Conservation (phyloP, 192 early-diverging fungal species). For the Backusella tuberculispora region DNA sequence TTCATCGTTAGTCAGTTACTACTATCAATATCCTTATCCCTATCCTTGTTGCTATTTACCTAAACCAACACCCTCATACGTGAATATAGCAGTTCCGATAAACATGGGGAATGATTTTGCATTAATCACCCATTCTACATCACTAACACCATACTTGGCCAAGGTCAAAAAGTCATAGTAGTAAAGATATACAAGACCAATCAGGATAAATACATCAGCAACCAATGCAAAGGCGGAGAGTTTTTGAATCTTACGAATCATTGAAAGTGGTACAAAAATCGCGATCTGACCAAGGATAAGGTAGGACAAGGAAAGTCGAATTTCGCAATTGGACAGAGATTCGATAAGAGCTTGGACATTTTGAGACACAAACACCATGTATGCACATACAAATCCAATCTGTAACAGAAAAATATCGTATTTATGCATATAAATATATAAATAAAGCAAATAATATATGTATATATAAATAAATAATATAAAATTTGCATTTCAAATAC, state of each 20-base stretch:
- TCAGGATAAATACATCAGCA: constrained; percentile 88
- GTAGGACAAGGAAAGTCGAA: constrained; percentile 43
- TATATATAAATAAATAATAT: background rate
- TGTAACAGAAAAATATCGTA: constrained; percentile 32
- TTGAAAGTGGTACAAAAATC: constrained; percentile 81
- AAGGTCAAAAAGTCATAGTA: constrained; percentile 73
- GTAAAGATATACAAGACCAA: constrained; percentile 85
- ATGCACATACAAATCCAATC: constrained; percentile 90
- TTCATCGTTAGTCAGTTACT: background rate
- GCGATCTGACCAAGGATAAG: constrained; percentile 74
- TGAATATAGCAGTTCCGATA: constrained; percentile 92
- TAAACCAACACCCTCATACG: constrained; percentile 68
- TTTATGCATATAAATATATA: background rate
- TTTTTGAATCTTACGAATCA: constrained; percentile 89
- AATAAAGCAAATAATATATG: background rate
- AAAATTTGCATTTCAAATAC: constrained; percentile 8
- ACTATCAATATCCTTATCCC: background rate
- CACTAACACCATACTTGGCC: constrained; percentile 58
- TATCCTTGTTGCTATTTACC: constrained; percentile 30
- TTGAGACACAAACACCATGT: constrained; percentile 88
- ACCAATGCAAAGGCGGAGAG: constrained; percentile 82
- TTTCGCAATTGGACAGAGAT: constrained; percentile 70
- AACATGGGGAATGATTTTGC: constrained; percentile 80
- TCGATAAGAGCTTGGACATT: constrained; percentile 81
- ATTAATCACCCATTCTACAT: constrained; percentile 75